Evolutionary conservation across 257 asterid genomes (phyloP).

Genomic region (Capsicum baccatum): DNA sequence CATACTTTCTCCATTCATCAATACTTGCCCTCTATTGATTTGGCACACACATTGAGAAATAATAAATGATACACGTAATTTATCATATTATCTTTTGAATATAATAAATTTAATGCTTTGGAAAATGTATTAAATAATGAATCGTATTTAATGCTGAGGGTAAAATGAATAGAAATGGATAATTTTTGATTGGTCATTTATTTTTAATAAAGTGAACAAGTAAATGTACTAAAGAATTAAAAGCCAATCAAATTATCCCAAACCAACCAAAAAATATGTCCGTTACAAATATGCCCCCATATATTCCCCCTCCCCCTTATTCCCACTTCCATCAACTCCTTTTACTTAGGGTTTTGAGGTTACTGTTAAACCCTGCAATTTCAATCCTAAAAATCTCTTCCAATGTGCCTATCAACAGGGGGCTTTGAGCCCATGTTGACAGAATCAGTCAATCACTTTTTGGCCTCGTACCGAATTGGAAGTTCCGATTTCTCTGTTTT

Average conservation of each 20-base stretch:
- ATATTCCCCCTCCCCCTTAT: slow-evolving; percentile 33
- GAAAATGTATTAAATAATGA: too few relatives aligned
- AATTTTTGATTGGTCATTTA: too few relatives aligned
- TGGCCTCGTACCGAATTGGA: slow-evolving; percentile 57
- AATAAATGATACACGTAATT: too few relatives aligned
- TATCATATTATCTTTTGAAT: too few relatives aligned
- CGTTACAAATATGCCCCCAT: slow-evolving; percentile 34
- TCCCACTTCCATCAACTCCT: slow-evolving; percentile 9
- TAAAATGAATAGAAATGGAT: too few relatives aligned
- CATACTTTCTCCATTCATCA: too few relatives aligned
- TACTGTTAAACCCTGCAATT: slow-evolving; percentile 24
- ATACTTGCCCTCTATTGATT: too few relatives aligned
- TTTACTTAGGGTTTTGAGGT: slow-evolving; percentile 33
- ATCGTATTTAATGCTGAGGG: too few relatives aligned
- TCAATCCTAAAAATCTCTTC: background rate
- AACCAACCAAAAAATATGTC: slow-evolving; percentile 31
- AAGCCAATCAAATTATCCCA: background rate
- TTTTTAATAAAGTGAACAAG: too few relatives aligned
- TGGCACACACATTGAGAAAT: too few relatives aligned
- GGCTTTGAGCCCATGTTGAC: slow-evolving; percentile 58
- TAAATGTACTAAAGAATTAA: too few relatives aligned
- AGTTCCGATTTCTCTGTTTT: slow-evolving; percentile 66
- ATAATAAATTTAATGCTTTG: too few relatives aligned
- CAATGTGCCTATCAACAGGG: slow-evolving; percentile 47
- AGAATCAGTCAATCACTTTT: slow-evolving; percentile 74